Base-by-base conservation (phyloP, 2,329 filamentous ascomycete species). In the Clonostachys chloroleuca region DNA sequence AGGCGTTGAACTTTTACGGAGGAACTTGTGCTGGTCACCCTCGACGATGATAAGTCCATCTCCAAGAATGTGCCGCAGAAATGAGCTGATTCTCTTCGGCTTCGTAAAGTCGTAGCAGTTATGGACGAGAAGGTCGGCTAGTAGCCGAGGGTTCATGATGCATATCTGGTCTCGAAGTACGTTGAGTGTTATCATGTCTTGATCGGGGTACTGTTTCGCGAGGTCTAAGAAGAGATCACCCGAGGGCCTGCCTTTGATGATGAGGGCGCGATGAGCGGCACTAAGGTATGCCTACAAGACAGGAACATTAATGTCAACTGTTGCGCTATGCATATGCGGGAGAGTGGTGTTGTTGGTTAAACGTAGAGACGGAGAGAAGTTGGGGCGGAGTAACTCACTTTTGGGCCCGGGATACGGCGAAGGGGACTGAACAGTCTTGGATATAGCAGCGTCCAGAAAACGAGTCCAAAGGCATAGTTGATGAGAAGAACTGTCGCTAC, bases 11-110 rank as follows among this genome's bases (percentile, higher is more conserved):
- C 82, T 80, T 60, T 85, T 88, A n/a, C 85, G 74, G 55, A 83
- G 71, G 54, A 81, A 76, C 65, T 84, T 88, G 59, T 89, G 86
- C 51, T 84, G 80, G 34, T 87, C 83, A 3, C 86, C 86, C 61
- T 90, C 86, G 0, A 84, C 80, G 5, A 70, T 59, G 6, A 89
- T 65, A 10, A 90, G 64, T 3, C 84, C 77, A 14, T 81, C 69
- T 3, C 83, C 78, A 2, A 85, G 64, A 12, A 84, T 65, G 5
- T 71, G 62, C 1, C 71, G 73, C 6, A 86, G 60, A 6, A 79
- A 75, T 3, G 63, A 59, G 36, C 74, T 63, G 24, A 77, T 57
- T n/a, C 67, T 59, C 5, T 53, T 51, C 0, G 78, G 75, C 41
- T 81, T 82, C 16, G 67, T 55, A 47, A 80, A 83, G 34, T 78